phyloP scores from a whole-genome alignment of 2,329 filamentous ascomycete species.

The Colletotrichum nymphaeae region DNA sequence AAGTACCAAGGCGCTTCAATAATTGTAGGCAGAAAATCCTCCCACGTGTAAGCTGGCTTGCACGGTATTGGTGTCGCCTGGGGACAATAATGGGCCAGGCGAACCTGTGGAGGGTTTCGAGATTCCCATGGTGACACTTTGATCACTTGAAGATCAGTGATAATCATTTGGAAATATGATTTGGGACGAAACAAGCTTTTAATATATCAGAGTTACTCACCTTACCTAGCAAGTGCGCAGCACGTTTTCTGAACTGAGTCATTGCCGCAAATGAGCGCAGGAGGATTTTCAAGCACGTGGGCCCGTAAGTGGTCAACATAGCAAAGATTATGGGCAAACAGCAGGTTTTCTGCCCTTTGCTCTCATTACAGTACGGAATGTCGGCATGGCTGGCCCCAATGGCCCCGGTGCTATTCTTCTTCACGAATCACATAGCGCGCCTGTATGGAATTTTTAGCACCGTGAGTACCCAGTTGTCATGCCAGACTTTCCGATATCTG shows the following conservation, averaged over 20 bases:
- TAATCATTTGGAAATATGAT: background rate
- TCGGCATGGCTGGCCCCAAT: background rate
- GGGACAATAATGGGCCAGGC: background rate
- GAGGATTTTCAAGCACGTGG: constrained; percentile 7
- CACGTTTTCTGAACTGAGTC: background rate
- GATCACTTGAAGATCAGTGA: no score
- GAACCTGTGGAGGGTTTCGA: background rate
- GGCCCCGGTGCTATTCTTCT: no score
- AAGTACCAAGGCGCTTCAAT: background rate
- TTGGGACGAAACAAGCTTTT: background rate
- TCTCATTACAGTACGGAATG: no score
- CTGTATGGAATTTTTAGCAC: background rate
- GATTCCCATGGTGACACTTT: background rate
- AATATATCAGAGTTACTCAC: background rate
- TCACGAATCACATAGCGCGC: background rate
- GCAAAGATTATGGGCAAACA: no score
- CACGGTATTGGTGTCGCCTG: background rate
- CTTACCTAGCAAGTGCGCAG: background rate
- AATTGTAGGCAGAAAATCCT: background rate
- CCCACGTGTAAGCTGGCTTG: background rate
- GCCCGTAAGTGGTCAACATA: background rate
- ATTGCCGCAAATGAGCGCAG: background rate
- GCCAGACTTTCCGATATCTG: background rate
- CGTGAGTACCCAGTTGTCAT: background rate
- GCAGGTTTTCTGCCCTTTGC: background rate